phyloP scores from a whole-genome alignment of 2,329 filamentous ascomycete species.

The Aspergillus sp. region DNA sequence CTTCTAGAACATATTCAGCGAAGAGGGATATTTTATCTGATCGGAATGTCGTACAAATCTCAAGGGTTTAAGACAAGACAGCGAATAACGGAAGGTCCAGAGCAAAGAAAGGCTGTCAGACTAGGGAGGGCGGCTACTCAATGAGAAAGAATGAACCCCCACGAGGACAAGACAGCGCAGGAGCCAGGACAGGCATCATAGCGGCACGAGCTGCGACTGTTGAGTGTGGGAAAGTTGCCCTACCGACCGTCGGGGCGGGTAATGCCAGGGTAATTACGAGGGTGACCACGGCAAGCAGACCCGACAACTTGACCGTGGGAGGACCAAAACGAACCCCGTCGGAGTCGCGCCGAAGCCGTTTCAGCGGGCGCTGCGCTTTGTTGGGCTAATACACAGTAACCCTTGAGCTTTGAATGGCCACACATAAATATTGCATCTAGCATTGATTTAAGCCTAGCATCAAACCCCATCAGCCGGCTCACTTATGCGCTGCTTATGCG shows the following conservation, averaged over 20 bases:
- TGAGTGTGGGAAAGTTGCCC: neutral
- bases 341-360: constrained; percentile 12
- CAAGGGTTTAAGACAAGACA: constrained; percentile 1
- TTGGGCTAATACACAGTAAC: neutral
- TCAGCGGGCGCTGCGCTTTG: constrained; percentile 9
- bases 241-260: constrained; percentile 8
- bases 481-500: neutral
- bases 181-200: constrained; percentile 10
- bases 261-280: constrained; percentile 16
- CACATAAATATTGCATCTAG: neutral
- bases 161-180: constrained; percentile 7
- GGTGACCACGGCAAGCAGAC: constrained; percentile 12
- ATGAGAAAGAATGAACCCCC: constrained; percentile 4
- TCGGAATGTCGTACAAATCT: constrained; percentile 22
- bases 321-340: neutral
- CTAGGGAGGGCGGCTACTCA: neutral
- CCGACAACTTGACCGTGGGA: constrained; percentile 11
- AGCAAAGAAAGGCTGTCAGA: neutral
- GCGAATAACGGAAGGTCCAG: constrained; percentile 7
- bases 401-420: neutral
- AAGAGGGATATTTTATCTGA: constrained; percentile 12
- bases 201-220: constrained; percentile 15
- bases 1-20: constrained; percentile 8
- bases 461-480: neutral
- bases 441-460: neutral